Evolutionary conservation across 345 rosid species (phyloP), one percentile per base, ranked within the genome.

Genomic region (Populus alba): DNA sequence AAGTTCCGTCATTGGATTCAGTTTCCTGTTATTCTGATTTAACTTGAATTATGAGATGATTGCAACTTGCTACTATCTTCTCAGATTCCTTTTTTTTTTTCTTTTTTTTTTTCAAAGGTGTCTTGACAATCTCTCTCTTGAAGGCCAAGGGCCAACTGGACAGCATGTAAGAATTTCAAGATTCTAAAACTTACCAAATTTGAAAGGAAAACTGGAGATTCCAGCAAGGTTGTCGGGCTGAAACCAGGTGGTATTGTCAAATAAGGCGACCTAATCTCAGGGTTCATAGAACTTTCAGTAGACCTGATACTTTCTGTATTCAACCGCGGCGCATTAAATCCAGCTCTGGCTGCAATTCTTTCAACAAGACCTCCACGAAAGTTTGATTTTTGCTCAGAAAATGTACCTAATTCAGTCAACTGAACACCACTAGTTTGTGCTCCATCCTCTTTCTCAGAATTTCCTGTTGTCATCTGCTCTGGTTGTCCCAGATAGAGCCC

Each of bases 321-420:
- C 82, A 82, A 72, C 82, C 81, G 75, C 45, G 85, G 85, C 67
- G 81, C 85, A 67, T 82, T 82, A 75, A 82, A 79, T 20, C 85
- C 85, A 12, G 85, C 82, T 57, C 85, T 82, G 53, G 85, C 85
- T 20, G 85, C 85, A 73, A 82, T 82, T 75, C 85, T 71, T 79
- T 82, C 85, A 15, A 66, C 74, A 37, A 82, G 85, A 20, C 82
- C 80, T 59, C 85, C 80, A 53, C 94, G 91, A 6, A 80, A 82
- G 80, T 77, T 78, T 33, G 86, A 71, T 76, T 77, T 88, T 68
- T 85, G 91, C 80, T 86, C 92, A 5, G 85, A 70, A 61, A 78
- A 74, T 25, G 78, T 74, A 74, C 84, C 79, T 3, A 78, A 66
- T 47, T 84, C 90, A 41, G 61, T 76, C 41, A 79, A 71, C 47